Percentiles rank a stretch among this genome's conserved stretches.
These are phyloP conservation scores for Iberis pinnata DNA, from an alignment of 345 rosid species.

Conservation along the genomic window DNA sequence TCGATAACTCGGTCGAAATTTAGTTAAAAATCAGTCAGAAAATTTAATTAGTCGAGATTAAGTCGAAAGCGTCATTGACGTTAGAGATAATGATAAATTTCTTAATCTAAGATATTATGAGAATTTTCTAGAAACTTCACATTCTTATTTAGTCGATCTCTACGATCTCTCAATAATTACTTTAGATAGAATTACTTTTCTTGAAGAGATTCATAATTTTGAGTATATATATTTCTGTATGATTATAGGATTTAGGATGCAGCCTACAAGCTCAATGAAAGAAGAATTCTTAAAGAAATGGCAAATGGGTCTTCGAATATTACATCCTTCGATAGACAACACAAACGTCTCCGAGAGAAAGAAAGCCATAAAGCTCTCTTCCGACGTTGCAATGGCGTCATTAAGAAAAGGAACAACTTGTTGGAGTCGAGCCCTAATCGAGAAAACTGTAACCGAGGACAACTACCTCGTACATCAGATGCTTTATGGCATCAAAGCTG, in stretches of 20 bases:
- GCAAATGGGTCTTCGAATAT: slow-evolving; percentile 53
- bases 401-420: slow-evolving; percentile 53
- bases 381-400: slow-evolving; percentile 86
- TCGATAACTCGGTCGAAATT: too few species aligned
- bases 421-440: slow-evolving; percentile 82
- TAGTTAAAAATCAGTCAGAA: too few species aligned
- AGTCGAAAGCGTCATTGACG: too few species aligned
- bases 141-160: too few species aligned
- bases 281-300: slow-evolving; percentile 72
- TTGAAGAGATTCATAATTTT: too few species aligned
- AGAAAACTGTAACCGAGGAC: slow-evolving; percentile 38
- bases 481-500: slow-evolving; percentile 30
- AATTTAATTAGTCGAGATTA: too few species aligned
- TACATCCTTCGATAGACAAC: slow-evolving; percentile 33
- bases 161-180: too few species aligned
- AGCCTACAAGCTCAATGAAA: slow-evolving; percentile 39
- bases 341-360: slow-evolving; percentile 54
- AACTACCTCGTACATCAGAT: slow-evolving; percentile 39
- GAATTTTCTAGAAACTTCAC: too few species aligned
- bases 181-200: neutral
- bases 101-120: too few species aligned
- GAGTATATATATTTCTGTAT: too few species aligned
- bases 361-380: slow-evolving; percentile 69
- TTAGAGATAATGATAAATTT: too few species aligned
- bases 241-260: slow-evolving; percentile 44